Evolutionary conservation across 768 basidiomycete species (phyloP).

Genomic region (Cystoderma amianthinum): DNA sequence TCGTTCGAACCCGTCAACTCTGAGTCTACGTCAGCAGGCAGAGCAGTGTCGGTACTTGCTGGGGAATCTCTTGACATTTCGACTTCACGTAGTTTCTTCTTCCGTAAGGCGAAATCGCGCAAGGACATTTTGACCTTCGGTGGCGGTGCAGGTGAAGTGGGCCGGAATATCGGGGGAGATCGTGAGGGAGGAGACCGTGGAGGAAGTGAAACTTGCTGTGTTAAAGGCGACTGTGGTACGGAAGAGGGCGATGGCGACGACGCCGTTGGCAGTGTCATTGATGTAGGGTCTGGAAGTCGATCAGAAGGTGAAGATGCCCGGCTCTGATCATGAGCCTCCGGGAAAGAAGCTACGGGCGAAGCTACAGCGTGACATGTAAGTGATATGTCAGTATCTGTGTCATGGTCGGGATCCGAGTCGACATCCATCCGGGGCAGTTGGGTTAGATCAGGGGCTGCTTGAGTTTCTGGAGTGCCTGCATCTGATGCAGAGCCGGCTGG

Average conservation of each 20-base stretch:
- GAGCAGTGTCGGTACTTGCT: too few relatives aligned
- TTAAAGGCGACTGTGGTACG: not conserved
- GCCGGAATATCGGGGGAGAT: slow-evolving; percentile 2
- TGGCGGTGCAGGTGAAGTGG: slow-evolving; percentile 8
- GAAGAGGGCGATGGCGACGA: not conserved
- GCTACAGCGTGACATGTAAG: too few relatives aligned
- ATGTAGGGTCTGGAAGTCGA: not conserved
- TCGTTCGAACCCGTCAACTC: too few relatives aligned
- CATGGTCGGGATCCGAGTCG: not conserved
- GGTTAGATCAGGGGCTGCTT: not conserved
- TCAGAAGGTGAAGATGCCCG: not conserved
- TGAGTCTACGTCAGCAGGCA: too few relatives aligned
- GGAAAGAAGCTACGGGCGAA: not conserved
- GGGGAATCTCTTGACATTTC: slow-evolving; percentile 17
- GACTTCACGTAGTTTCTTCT: slow-evolving; percentile 46
- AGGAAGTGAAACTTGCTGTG: not conserved
- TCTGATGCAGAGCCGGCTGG: not conserved
- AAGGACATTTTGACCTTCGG: slow-evolving; percentile 52
- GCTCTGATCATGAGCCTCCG: not conserved
- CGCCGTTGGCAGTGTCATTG: not conserved
- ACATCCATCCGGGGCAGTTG: too few relatives aligned
- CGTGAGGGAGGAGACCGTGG: slow-evolving; percentile 4
- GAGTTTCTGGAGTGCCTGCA: not conserved
- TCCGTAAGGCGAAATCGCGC: slow-evolving; percentile 50
- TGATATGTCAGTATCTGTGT: too few relatives aligned